These are phyloP conservation scores for Picea abies DNA, from an alignment of 83 land plant species.

Conservation along the genomic window DNA sequence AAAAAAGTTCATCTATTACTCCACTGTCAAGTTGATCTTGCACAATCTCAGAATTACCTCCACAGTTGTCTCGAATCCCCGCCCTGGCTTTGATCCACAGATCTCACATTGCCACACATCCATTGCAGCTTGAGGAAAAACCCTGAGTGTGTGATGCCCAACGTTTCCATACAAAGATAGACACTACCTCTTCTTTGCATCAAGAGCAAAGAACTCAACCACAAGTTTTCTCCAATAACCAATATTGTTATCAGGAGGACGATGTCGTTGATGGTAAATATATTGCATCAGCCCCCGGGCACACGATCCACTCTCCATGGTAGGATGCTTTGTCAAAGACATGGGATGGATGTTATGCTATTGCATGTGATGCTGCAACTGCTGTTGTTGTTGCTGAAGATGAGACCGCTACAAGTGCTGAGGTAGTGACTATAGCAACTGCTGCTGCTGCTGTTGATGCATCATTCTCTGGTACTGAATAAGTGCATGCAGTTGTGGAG, in stretches of 20 bases:
- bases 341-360: constrained; percentile 33
- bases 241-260: constrained; percentile 71
- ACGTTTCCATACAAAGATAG: constrained; percentile 71
- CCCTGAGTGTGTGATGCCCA: constrained; percentile 50
- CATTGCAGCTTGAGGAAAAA: constrained; percentile 56
- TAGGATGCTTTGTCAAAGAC: constrained; percentile 37
- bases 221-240: constrained; percentile 90
- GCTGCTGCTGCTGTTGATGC: constrained; percentile 48
- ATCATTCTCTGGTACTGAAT: constrained; percentile 46
- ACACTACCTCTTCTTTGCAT: constrained; percentile 94
- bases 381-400: constrained; percentile 25
- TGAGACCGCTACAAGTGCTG: constrained; percentile 27
- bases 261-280: constrained; percentile 39
- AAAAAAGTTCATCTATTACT: no score
- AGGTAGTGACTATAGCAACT: constrained; percentile 38
- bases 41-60: no score
- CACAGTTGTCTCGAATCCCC: constrained; percentile 69
- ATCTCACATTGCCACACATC: constrained; percentile 85
- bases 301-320: constrained; percentile 53
- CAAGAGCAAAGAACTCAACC: constrained; percentile 84
- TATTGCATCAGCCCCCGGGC: constrained; percentile 56
- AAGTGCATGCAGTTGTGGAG: constrained; percentile 56
- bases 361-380: constrained; percentile 24
- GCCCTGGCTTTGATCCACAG: constrained; percentile 68
- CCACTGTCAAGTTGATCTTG: no score